phyloP scores from a whole-genome alignment of 2,329 filamentous ascomycete species.

The Calonectria ilicicola region DNA sequence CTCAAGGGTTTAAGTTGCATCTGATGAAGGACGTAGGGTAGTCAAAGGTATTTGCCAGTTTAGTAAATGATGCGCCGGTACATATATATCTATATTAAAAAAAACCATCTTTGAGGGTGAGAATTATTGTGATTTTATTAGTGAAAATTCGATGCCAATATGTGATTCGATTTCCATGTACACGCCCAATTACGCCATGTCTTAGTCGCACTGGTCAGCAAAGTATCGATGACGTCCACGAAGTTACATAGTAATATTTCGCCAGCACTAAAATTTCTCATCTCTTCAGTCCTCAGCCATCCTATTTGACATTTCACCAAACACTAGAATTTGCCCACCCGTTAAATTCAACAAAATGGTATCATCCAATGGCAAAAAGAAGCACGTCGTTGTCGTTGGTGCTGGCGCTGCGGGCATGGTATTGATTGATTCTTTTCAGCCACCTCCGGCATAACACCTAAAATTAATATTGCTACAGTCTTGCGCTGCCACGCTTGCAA shows the following conservation, averaged over 20 bases:
- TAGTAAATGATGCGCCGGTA: background rate
- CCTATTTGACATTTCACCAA: background rate
- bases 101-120: background rate
- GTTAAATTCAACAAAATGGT: background rate
- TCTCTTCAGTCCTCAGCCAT: background rate
- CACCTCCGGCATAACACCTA: background rate
- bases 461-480: constrained; percentile 53
- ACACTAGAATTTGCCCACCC: background rate
- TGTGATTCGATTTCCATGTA: background rate
- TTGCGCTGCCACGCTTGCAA: constrained; percentile 74
- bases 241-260: constrained; percentile 7
- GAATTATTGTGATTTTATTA: background rate
- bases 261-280: background rate
- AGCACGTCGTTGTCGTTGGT: constrained; percentile 69
- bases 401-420: constrained; percentile 74
- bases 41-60: background rate
- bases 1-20: background rate
- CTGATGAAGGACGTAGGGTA: background rate
- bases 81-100: background rate
- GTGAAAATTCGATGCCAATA: background rate
- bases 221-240: constrained; percentile 34
- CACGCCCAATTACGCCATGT: background rate
- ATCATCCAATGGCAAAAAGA: constrained; percentile 39
- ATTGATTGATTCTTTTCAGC: background rate
- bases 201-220: background rate